Base-by-base conservation (phyloP, 352 stramenopile genomes). In the Phytopythium helicoides region DNA sequence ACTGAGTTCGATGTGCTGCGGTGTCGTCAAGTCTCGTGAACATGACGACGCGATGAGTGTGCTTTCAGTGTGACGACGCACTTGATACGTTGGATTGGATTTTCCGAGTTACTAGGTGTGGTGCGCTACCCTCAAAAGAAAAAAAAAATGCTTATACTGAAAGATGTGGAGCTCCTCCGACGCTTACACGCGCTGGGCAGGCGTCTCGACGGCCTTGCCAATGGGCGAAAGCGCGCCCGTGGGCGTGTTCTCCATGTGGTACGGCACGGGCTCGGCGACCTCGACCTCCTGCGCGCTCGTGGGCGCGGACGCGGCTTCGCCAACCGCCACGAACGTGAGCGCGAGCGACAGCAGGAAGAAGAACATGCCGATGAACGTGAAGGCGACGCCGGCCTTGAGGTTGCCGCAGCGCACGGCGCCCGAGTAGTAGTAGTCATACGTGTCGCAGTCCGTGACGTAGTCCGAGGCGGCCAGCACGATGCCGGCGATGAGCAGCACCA, bases 331-430 rank as follows among this genome's bases (percentile, higher is more conserved):
- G 47, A 80, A 71, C 15, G 71, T 77, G 38, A 84, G 42, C 8
- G 42, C 47, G 31, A 79, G 40, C 37, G 73, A 73, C 12, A 40
- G 52, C 10, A 77, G 28, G 65, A 81, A 84, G 56, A 47, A 52
- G 23, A 61, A 68, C 60, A 76, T 76, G 3, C 50, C 71, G 49
- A 89, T 38, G 58, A 87, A 86, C 14, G 73, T 67, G 61, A 87
- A 86, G 33, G 62, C 73, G 18, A 64, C 64, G 18, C 64, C 66
- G n/a, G 66, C 58, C 46, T 62, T 79, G 50, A 89, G 62, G 62
- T 78, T 86, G 60, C 71, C 53, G 58, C 79, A 89, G n/a, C 54
- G 54, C 31, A 80, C 50, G 10, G 35, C 5, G 2, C 2, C 16
- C 28, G 5, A 9, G 12, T 22, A 35, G 47, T 53, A 53, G 21